Base-by-base conservation (phyloP, 148 eudicot genomes). In the Fagopyrum esculentum region DNA sequence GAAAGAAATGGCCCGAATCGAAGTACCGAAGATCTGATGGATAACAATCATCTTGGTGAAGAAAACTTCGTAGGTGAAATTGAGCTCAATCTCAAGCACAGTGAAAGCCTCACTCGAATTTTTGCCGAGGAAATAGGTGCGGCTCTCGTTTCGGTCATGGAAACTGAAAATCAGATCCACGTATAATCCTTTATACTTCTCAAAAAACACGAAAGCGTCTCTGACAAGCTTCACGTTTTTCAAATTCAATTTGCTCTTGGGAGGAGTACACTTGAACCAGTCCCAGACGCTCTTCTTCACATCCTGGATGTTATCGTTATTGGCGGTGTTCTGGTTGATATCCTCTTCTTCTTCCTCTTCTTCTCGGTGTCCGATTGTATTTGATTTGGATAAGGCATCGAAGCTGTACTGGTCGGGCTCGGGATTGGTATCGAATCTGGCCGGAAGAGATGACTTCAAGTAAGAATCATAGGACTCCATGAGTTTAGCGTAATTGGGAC, bases 21-120 rank as follows among this genome's bases (percentile, higher is more conserved):
- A 82, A 84, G 47, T 79, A 40, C 87, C 91, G 0, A 10, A 5
- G 8, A 2, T n/a, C 16, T 56, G 8, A 40, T 77, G 77, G 35
- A 85, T 64, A 35, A 85, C 79, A 6, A 71, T 45, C 4, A 79
- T 56, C 78, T 87, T 87, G 2, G 91, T 88, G 74, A 61, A 84
- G 60, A 85, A 81, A 73, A 78, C 74, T 5, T 85, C 86, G 46
- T 85, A 85, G 61, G 82, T 68, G 74, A 83, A 84, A 71, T 83
- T 84, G 49, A 88, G 82, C 70, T 88, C 91, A 12, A 82, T 81
- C 72, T 85, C 89, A 0, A 88, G 80, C 5, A 88, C 76, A 69
- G 75, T 71, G 63, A 88, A 88, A 19, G 89, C 91, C 45, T 85
- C 85, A 22, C 72, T 71, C 4, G 85, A 60, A 5, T 50, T 45